These are phyloP conservation scores for Scheffersomyces segobiensis DNA, from an alignment of 1,139 yeast genomes.

Conservation along the genomic window DNA sequence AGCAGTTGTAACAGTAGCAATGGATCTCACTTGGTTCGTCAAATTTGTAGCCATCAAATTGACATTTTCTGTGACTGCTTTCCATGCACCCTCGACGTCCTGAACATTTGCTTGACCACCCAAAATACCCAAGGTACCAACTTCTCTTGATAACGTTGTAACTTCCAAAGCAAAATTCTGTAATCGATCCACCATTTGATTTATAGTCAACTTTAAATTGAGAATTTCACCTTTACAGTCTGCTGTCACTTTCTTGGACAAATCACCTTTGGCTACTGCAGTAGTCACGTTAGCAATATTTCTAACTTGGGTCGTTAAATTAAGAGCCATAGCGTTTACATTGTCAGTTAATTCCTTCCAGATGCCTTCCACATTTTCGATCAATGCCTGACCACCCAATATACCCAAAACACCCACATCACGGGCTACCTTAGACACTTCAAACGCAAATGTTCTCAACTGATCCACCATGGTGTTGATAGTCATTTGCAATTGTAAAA, in stretches of 20 bases:
- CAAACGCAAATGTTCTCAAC: slow-evolving; percentile 82
- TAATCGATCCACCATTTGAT: slow-evolving; percentile 84
- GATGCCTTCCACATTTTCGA: slow-evolving; percentile 82
- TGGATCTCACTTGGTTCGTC: slow-evolving; percentile 86
- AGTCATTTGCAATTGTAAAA: slow-evolving; percentile 73
- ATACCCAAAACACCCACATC: slow-evolving; percentile 90
- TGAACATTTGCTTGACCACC: slow-evolving; percentile 93
- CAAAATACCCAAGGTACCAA: slow-evolving; percentile 84
- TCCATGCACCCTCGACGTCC: slow-evolving; percentile 94
- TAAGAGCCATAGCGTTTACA: slow-evolving; percentile 88
- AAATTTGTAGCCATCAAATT: slow-evolving; percentile 87
- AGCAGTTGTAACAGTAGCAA: slow-evolving; percentile 89
- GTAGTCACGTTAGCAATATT: slow-evolving; percentile 90
- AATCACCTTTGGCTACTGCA: slow-evolving; percentile 89
- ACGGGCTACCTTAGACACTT: slow-evolving; percentile 83
- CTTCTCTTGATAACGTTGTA: slow-evolving; percentile 82
- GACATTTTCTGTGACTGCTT: slow-evolving; percentile 85
- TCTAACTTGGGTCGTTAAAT: slow-evolving; percentile 83
- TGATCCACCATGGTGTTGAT: slow-evolving; percentile 89
- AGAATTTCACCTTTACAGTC: slow-evolving; percentile 87
- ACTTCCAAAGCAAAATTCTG: slow-evolving; percentile 89
- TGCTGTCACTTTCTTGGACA: slow-evolving; percentile 83
- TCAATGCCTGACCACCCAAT: slow-evolving; percentile 84
- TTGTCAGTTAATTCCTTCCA: slow-evolving; percentile 90
- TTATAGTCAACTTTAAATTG: slow-evolving; percentile 77